These are phyloP conservation scores for Torrubiella hemipterigena DNA, from an alignment of 2,329 filamentous ascomycete species.

Conservation along the genomic window DNA sequence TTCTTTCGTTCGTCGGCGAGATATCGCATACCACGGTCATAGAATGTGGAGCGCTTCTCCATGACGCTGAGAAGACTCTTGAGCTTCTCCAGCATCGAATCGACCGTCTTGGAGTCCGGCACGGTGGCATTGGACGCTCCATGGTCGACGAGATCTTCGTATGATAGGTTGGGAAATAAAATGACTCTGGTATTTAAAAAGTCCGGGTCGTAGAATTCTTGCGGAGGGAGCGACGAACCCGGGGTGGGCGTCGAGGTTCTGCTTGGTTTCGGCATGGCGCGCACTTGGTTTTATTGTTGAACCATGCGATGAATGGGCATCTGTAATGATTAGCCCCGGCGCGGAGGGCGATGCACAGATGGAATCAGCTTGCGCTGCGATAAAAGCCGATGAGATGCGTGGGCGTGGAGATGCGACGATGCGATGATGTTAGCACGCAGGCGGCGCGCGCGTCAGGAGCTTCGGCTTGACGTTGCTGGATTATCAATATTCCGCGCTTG, in stretches of 20 bases:
- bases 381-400: neutral
- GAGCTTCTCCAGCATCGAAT: slow-evolving; percentile 51
- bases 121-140: slow-evolving; percentile 43
- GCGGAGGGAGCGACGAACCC: slow-evolving; percentile 36
- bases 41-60: slow-evolving; percentile 53
- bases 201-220: slow-evolving; percentile 46
- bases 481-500: too few species aligned
- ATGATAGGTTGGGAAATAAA: slow-evolving; percentile 45
- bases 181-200: slow-evolving; percentile 55
- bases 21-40: slow-evolving; percentile 62
- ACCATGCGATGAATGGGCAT: too few species aligned
- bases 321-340: too few species aligned
- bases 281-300: slow-evolving; percentile 45
- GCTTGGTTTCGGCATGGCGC: slow-evolving; percentile 59
- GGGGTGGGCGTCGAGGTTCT: slow-evolving; percentile 62
- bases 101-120: slow-evolving; percentile 51
- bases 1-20: slow-evolving; percentile 55
- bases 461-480: too few species aligned
- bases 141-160: slow-evolving; percentile 60
- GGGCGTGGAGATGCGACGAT: neutral
- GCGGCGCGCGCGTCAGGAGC: neutral
- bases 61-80: slow-evolving; percentile 54
- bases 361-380: neutral
- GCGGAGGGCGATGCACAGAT: too few species aligned
- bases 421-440: neutral